Percentiles rank a stretch among this genome's conserved stretches.
phyloP scores from a whole-genome alignment of 148 eudicot species.

The Pharnaceum exiguum region DNA sequence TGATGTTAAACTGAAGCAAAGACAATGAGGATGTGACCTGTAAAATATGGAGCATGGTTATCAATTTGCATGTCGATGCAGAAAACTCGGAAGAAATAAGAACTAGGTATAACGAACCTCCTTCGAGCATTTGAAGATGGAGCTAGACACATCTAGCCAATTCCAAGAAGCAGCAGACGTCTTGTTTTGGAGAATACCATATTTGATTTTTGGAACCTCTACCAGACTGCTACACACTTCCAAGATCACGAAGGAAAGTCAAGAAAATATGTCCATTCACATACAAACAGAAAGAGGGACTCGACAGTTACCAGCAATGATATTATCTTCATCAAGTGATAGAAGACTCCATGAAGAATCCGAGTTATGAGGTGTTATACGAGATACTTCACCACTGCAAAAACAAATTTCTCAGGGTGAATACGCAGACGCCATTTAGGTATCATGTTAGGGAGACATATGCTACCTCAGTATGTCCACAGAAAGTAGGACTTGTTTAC shows the following conservation, averaged over 20 bases:
- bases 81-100: too few relatives aligned
- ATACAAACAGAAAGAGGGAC: not conserved
- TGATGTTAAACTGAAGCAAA: slow-evolving; percentile 47
- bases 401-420: slow-evolving; percentile 8
- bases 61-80: not conserved
- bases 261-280: not conserved
- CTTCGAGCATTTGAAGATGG: slow-evolving; percentile 52
- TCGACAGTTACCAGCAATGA: slow-evolving; percentile 61
- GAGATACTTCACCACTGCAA: slow-evolving; percentile 63
- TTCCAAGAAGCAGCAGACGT: slow-evolving; percentile 50
- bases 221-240: slow-evolving; percentile 71
- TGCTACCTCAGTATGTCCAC: slow-evolving; percentile 64
- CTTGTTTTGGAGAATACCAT: slow-evolving; percentile 44
- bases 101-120: slow-evolving; percentile 38
- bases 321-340: slow-evolving; percentile 71
- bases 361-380: slow-evolving; percentile 56
- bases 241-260: slow-evolving; percentile 4
- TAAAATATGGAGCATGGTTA: not conserved
- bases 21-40: slow-evolving; percentile 64
- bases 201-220: slow-evolving; percentile 71
- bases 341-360: slow-evolving; percentile 69
- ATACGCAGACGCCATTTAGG: not conserved
- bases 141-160: slow-evolving; percentile 75
- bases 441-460: slow-evolving; percentile 8
- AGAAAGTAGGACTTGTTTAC: slow-evolving; percentile 69